Evolutionary conservation across 2,329 filamentous ascomycete species (phyloP).

Genomic region (Aureobasidium mangrovei): DNA sequence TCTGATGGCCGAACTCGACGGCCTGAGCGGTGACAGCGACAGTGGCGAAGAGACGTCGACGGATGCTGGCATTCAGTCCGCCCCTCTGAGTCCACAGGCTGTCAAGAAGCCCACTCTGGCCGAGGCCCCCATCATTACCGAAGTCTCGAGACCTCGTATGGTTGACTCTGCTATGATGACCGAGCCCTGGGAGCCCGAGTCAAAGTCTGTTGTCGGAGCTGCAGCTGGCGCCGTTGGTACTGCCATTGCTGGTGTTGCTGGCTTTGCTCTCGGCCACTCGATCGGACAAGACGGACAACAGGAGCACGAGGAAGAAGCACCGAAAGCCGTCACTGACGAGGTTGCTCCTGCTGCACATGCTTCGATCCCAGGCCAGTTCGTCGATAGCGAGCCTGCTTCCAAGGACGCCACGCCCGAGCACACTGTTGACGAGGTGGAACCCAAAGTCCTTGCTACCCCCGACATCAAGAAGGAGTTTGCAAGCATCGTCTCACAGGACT

Average conservation of each 20-base stretch:
- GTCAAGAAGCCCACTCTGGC: background rate
- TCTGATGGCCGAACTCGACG: slow-evolving; percentile 82
- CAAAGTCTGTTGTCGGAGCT: slow-evolving; percentile 13
- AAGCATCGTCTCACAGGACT: slow-evolving; percentile 35
- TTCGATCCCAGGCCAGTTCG: background rate
- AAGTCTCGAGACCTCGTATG: slow-evolving; percentile 33
- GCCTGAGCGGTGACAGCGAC: slow-evolving; percentile 55
- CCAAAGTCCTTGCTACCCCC: background rate
- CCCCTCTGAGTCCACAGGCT: slow-evolving; percentile 12
- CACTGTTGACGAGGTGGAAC: background rate
- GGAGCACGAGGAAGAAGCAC: slow-evolving; percentile 1
- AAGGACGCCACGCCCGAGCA: background rate
- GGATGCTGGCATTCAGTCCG: slow-evolving; percentile 11
- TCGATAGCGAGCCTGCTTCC: slow-evolving; percentile 5
- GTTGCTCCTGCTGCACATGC: background rate
- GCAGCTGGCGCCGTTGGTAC: slow-evolving; percentile 26
- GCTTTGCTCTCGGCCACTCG: slow-evolving; percentile 27
- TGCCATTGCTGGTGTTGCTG: slow-evolving; percentile 27
- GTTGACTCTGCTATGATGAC: slow-evolving; percentile 56
- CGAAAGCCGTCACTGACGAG: slow-evolving; percentile 1
- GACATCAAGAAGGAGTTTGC: slow-evolving; percentile 24
- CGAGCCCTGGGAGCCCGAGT: slow-evolving; percentile 44
- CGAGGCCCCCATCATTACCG: background rate
- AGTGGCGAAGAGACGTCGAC: slow-evolving; percentile 16
- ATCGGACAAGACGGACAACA: slow-evolving; percentile 1